A percentile compares a stretch with the other conserved stretches of the same genome.
These are phyloP conservation scores for Fusarium duplospermum DNA, from an alignment of 2,329 filamentous ascomycete species.

Conservation along the genomic window DNA sequence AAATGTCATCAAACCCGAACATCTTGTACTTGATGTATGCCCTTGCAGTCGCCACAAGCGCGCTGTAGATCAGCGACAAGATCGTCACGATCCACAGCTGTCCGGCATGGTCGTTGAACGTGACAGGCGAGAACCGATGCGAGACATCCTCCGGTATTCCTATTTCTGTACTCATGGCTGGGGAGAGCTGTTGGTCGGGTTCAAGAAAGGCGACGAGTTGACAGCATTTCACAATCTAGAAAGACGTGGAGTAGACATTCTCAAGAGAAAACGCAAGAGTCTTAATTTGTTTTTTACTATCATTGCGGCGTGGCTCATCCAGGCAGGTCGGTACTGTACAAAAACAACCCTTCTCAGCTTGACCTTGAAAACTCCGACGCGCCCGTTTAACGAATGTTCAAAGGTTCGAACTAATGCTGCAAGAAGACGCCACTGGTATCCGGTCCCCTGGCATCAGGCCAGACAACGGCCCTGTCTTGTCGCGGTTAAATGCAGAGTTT, in stretches of 20 bases:
- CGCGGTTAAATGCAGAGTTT: not conserved
- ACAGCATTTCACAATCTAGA: not conserved
- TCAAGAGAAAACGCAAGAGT: slow-evolving; percentile 3
- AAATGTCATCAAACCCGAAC: slow-evolving; percentile 33
- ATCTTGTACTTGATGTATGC: slow-evolving; percentile 38
- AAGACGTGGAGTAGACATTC: not conserved
- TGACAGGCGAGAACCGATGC: slow-evolving; percentile 26
- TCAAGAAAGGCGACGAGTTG: not conserved
- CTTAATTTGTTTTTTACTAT: slow-evolving; percentile 8
- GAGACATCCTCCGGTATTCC: not conserved
- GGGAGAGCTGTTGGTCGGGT: not conserved
- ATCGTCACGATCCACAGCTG: slow-evolving; percentile 38
- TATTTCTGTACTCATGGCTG: slow-evolving; percentile 18
- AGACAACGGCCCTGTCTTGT: not conserved
- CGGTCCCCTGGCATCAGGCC: not conserved
- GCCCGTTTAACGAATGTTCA: not conserved
- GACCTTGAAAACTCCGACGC: not conserved
- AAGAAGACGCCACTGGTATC: slow-evolving; percentile 3
- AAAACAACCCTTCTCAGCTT: not conserved
- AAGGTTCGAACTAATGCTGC: not conserved
- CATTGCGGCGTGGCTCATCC: not conserved
- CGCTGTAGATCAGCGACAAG: slow-evolving; percentile 35
- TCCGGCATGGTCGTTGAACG: slow-evolving; percentile 33
- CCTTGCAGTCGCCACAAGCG: slow-evolving; percentile 24
- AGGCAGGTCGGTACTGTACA: not conserved